Evolutionary conservation across 2,329 filamentous ascomycete species (phyloP), one percentile per base, ranked within the genome.

Genomic region (Colletotrichum karsti): DNA sequence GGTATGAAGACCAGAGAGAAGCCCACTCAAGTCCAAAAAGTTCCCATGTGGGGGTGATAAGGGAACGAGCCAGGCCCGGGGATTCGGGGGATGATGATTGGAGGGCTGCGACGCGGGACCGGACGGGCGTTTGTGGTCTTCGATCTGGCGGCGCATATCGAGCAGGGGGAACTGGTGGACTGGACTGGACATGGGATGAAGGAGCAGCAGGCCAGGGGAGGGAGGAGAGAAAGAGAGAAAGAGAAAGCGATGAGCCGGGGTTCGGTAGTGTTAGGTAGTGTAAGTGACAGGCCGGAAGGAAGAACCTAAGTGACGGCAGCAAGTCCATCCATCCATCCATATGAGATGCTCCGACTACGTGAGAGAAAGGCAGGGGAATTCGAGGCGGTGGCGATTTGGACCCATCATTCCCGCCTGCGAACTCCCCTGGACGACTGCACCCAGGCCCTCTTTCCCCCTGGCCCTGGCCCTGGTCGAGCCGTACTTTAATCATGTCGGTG

Each of bases 91-190:
- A 12, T 15, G 9, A 26, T 63, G 53, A 67, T 41, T 67, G 44
- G 64, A 26, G 58, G 63, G 46, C 35, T 26, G 46, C 18, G n/a
- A 53, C 24, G 51, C 50, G 63, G 63, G 63, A 56, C 59, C 55
- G 35, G 50, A 63, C 42, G 63, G 63, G 63, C 63, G 58, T 63
- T 51, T 67, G 59, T 63, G 63, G 63, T 56, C 59, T 56, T 50
- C 63, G 63, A 67, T 67, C 63, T 67, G 63, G 63, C 50, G n/a
- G n/a, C n/a, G n/a, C n/a, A n/a, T n/a, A n/a, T n/a, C n/a, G 59
- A 28, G 46, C 56, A 61, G 41, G 54, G 35, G 46, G 28, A 55
- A 9, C 5, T 10, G 28, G 33, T 6, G 22, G 41, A n/a, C 53
- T n/a, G 53, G 24, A 55, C 20, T 46, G 41, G 35, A 44, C 55